Conservation (phyloP, 208 protist species). For the Balamuthia mandrillaris region DNA sequence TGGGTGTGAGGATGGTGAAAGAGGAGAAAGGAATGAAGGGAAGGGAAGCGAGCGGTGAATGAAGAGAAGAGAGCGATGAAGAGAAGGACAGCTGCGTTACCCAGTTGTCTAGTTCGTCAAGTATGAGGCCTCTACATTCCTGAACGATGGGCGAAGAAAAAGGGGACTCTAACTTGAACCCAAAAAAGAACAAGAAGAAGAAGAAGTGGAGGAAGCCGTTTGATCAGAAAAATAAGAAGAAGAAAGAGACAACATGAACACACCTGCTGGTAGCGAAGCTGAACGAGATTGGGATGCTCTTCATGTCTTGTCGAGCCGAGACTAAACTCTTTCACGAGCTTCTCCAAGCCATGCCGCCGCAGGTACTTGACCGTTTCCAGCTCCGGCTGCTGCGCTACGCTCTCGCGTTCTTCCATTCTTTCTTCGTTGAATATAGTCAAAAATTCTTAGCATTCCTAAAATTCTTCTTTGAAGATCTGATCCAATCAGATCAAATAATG, state of each 20-base stretch:
- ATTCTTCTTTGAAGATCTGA: no score
- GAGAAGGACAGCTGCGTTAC: background rate
- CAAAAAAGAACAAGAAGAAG: background rate
- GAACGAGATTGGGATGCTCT: background rate
- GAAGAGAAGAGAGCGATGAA: no score
- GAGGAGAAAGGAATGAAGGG: no score
- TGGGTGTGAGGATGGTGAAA: background rate
- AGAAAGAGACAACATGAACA: background rate
- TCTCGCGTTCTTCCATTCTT: no score
- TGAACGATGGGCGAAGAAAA: background rate
- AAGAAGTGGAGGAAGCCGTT: no score
- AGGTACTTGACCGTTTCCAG: background rate
- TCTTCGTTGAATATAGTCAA: no score
- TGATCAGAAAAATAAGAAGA: no score
- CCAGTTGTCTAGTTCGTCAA: background rate
- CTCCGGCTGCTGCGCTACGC: no score
- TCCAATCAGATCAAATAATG: no score
- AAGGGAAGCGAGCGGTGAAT: no score
- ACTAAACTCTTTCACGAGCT: background rate
- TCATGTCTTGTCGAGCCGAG: background rate
- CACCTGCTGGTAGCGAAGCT: background rate
- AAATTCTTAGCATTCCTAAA: no score
- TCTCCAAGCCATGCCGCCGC: background rate
- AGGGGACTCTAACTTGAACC: background rate
- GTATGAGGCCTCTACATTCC: background rate